These are phyloP conservation scores for Paxillus involutus DNA, from an alignment of 768 basidiomycete genomes.

Conservation along the genomic window DNA sequence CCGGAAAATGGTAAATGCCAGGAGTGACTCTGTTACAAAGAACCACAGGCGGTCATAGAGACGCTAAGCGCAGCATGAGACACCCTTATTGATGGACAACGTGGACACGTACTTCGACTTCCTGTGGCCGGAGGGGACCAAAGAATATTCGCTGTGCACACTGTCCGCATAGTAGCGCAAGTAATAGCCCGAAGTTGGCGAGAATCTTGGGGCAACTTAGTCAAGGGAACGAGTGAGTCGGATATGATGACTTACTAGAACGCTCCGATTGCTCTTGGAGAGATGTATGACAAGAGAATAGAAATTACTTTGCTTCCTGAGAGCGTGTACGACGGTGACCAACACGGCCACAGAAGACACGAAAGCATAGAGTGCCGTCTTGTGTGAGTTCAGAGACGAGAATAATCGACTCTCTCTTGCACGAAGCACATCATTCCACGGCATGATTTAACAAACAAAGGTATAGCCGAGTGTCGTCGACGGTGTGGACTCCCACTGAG, in stretches of 20 bases:
- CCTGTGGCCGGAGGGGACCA: conserved; percentile 80
- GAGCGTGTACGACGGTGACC: conserved; percentile 74
- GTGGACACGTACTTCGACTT: conserved; percentile 74
- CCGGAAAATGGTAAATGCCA: conserved; percentile 96
- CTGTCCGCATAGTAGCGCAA: conserved; percentile 75
- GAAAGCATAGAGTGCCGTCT: conserved; percentile 66
- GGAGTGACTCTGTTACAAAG: conserved; percentile 93
- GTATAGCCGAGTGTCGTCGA: background rate
- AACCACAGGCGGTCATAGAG: conserved; percentile 97
- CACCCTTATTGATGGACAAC: background rate
- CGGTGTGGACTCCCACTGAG: too few species aligned
- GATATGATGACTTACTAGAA: conserved; percentile 60
- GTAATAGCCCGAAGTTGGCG: conserved; percentile 84
- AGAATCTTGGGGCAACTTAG: conserved; percentile 57
- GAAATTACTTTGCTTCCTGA: conserved; percentile 85
- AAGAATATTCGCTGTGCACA: conserved; percentile 88
- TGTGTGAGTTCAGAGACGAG: conserved; percentile 54
- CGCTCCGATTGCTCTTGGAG: conserved; percentile 90
- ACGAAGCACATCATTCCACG: conserved; percentile 48
- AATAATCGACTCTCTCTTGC: conserved; percentile 51
- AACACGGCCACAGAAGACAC: conserved; percentile 69
- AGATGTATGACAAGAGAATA: conserved; percentile 92
- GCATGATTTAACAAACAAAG: conserved; percentile 36
- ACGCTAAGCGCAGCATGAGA: conserved; percentile 53
- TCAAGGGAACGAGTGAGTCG: background rate